Conservation (phyloP, 805 yeast species). For the Ogataea allantospora region DNA sequence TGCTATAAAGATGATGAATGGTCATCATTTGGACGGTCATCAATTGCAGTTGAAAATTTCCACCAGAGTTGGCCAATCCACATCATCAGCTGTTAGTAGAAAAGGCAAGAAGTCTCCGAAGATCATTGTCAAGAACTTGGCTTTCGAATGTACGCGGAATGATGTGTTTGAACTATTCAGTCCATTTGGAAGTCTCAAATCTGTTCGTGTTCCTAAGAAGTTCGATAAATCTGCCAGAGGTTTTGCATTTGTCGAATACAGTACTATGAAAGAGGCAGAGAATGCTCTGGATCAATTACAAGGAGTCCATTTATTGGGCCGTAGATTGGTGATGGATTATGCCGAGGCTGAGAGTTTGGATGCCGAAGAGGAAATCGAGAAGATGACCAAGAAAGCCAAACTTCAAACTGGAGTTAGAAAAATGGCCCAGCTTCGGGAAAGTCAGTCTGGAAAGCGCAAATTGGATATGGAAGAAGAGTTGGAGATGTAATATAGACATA, state of each 20-base stretch:
- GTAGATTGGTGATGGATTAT: slow-evolving; percentile 89
- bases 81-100: slow-evolving; percentile 28
- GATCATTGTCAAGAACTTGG: slow-evolving; percentile 92
- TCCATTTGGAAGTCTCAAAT: slow-evolving; percentile 90
- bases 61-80: slow-evolving; percentile 59
- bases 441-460: slow-evolving; percentile 71
- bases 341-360: slow-evolving; percentile 80
- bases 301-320: slow-evolving; percentile 95
- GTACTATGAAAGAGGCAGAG: slow-evolving; percentile 86
- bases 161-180: slow-evolving; percentile 92
- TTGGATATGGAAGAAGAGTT: slow-evolving; percentile 61
- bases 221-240: slow-evolving; percentile 95
- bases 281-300: slow-evolving; percentile 88
- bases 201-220: slow-evolving; percentile 94
- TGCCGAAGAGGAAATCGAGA: slow-evolving; percentile 87
- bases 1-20: slow-evolving; percentile 74
- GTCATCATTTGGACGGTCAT: slow-evolving; percentile 82
- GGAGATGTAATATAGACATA: slow-evolving; percentile 10
- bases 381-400: slow-evolving; percentile 83
- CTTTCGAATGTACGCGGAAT: slow-evolving; percentile 91
- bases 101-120: slow-evolving; percentile 56
- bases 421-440: slow-evolving; percentile 60
- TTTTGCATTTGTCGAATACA: slow-evolving; percentile 94
- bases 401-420: slow-evolving; percentile 79
- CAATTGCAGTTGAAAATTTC: slow-evolving; percentile 86